Evolutionary conservation across 169 alveolate species (phyloP).

Genomic region (Plasmodium malariae): DNA sequence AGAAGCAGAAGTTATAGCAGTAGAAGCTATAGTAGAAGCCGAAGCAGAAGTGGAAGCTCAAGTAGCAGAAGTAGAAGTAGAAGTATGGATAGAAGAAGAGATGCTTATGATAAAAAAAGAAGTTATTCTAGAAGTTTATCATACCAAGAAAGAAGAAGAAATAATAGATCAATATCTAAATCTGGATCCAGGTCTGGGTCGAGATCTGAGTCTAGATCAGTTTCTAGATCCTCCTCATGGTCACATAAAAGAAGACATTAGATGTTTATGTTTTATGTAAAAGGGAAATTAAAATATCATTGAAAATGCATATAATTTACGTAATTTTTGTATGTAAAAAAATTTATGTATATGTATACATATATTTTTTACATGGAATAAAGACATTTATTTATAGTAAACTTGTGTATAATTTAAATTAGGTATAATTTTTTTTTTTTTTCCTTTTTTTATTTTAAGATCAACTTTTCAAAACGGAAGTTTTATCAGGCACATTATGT

Average conservation of each 20-base stretch:
- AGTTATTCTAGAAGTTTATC: slow-evolving; percentile 70
- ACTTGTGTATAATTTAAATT: slow-evolving; percentile 25
- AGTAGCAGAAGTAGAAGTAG: slow-evolving; percentile 73
- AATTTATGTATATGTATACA: slow-evolving; percentile 9
- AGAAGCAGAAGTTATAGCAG: slow-evolving; percentile 23
- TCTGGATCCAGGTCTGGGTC: slow-evolving; percentile 50
- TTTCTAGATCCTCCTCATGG: slow-evolving; percentile 75
- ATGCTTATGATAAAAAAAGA: slow-evolving; percentile 76
- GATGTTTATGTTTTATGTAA: slow-evolving; percentile 3
- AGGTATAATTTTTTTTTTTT: background rate
- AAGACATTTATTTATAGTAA: background rate
- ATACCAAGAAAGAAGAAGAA: slow-evolving; percentile 59
- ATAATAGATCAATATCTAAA: slow-evolving; percentile 69
- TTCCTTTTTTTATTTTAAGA: background rate
- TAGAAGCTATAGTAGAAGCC: slow-evolving; percentile 51
- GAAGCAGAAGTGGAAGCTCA: slow-evolving; percentile 61
- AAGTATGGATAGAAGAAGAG: slow-evolving; percentile 79
- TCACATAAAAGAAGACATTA: slow-evolving; percentile 75
- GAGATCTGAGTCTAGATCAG: slow-evolving; percentile 41
- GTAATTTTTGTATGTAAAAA: background rate
- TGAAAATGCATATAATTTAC: background rate
- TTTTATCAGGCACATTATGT: no score
- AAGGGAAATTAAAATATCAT: background rate
- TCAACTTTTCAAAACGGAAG: slow-evolving; percentile 2
- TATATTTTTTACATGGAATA: slow-evolving; percentile 5